A percentile compares a stretch with the other conserved stretches of the same genome.
These are phyloP conservation scores for Peltaster fructicola DNA, from an alignment of 2,329 filamentous ascomycete species.

Conservation along the genomic window DNA sequence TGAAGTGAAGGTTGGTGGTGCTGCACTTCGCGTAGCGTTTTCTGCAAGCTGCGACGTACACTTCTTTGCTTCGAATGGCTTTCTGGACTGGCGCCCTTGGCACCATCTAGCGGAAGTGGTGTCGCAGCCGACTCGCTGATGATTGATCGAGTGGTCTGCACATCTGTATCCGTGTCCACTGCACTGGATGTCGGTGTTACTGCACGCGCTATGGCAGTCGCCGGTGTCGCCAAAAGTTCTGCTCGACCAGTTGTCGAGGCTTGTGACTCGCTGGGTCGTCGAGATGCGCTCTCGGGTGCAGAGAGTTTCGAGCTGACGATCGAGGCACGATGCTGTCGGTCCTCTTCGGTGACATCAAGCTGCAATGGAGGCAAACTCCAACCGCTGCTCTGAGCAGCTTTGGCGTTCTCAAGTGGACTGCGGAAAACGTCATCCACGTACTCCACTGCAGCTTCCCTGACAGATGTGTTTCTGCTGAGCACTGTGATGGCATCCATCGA, in stretches of 20 bases:
- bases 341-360: constrained; percentile 10
- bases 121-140: too few species aligned
- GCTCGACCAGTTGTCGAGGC: too few species aligned
- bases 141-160: too few species aligned
- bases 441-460: constrained; percentile 5
- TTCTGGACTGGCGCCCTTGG: constrained; percentile 8
- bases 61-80: constrained; percentile 25
- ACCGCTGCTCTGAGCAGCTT: constrained; percentile 4
- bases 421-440: constrained; percentile 25
- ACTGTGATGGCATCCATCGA: too few species aligned
- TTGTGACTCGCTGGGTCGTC: constrained; percentile 1
- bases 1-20: constrained; percentile 23
- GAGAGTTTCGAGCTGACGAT: constrained; percentile 15
- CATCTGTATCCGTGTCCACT: too few species aligned
- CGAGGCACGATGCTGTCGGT: constrained; percentile 16
- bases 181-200: too few species aligned
- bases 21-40: constrained; percentile 68
- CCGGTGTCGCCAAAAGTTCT: too few species aligned
- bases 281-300: constrained; percentile 4
- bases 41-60: constrained; percentile 71
- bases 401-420: constrained; percentile 26
- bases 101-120: too few species aligned
- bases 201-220: too few species aligned
- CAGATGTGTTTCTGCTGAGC: too few species aligned
- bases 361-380: constrained; percentile 20